Evolutionary conservation across 2,329 filamentous ascomycete genomes (phyloP).

Genomic region (Thermochaetoides dissita): DNA sequence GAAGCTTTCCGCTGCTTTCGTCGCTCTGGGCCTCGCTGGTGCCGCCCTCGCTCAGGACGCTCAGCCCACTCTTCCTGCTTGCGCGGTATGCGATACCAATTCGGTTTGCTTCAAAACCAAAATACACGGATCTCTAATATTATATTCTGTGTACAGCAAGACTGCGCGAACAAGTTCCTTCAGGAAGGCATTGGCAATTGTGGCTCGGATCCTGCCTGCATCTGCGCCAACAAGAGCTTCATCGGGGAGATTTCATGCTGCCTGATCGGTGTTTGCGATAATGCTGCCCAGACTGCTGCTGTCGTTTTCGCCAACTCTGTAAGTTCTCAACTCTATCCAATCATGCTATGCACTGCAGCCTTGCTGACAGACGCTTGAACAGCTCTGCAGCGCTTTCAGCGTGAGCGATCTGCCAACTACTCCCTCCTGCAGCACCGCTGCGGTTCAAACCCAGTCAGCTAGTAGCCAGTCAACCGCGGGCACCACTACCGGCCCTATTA

Average conservation of each 20-base stretch:
- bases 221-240: conserved; percentile 28
- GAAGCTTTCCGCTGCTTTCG: conserved; percentile 27
- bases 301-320: conserved; percentile 20
- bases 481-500: conserved; percentile 4
- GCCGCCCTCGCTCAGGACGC: conserved; percentile 35
- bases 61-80: conserved; percentile 29
- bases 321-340: background rate
- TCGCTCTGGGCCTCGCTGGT: conserved; percentile 38
- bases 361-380: background rate
- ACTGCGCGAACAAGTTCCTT: conserved; percentile 20
- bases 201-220: conserved; percentile 24
- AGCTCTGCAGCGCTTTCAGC: conserved; percentile 20
- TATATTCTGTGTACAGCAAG: conserved; percentile 14
- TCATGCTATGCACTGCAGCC: no score
- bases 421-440: conserved; percentile 16
- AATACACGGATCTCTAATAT: conserved; percentile 4
- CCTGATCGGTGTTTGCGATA: conserved; percentile 19
- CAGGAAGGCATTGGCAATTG: conserved; percentile 22
- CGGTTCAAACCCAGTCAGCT: conserved; percentile 3
- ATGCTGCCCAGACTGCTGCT: conserved; percentile 18
- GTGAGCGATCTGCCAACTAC: conserved; percentile 21
- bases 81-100: conserved; percentile 35
- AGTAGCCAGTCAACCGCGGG: conserved; percentile 1
- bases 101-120: background rate
- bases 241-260: conserved; percentile 27